A percentile compares a stretch with the other conserved stretches of the same genome.
phyloP scores from a whole-genome alignment of 2,329 filamentous ascomycete species.

The Fusarium papillatum region DNA sequence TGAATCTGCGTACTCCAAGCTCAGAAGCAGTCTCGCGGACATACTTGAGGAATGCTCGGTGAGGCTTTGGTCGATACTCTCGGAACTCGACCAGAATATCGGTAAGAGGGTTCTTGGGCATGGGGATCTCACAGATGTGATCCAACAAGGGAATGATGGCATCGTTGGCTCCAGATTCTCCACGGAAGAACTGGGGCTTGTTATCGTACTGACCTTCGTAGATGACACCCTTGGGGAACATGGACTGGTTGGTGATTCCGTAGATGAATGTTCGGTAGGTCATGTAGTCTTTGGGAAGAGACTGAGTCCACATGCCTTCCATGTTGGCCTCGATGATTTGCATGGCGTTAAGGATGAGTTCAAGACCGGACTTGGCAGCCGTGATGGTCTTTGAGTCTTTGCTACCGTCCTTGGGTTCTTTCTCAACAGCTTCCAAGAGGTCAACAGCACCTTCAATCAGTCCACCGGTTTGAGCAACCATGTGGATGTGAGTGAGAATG shows the following conservation, averaged over 20 bases:
- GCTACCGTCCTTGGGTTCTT: conserved; percentile 11
- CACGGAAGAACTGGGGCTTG: conserved; percentile 84
- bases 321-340: conserved; percentile 82
- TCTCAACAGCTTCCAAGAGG: conserved; percentile 62
- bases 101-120: conserved; percentile 92
- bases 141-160: conserved; percentile 94
- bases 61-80: conserved; percentile 89
- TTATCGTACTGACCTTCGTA: conserved; percentile 85
- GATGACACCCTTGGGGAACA: conserved; percentile 93
- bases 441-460: conserved; percentile 81
- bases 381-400: conserved; percentile 31
- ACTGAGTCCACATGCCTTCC: conserved; percentile 94
- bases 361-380: conserved; percentile 74
- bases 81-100: conserved; percentile 91
- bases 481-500: conserved; percentile 95
- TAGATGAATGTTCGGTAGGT: conserved; percentile 98
- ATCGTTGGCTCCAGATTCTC: conserved; percentile 95
- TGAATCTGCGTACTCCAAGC: conserved; percentile 69
- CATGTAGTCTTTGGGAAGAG: conserved; percentile 86
- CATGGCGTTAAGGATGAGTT: conserved; percentile 69
- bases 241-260: conserved; percentile 91
- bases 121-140: conserved; percentile 86
- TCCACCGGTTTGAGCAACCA: conserved; percentile 88
- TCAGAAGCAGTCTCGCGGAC: conserved; percentile 67
- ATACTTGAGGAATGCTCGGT: conserved; percentile 85